A percentile compares a stretch with the other conserved stretches of the same genome.
Conservation (phyloP, 2,329 filamentous ascomycete species). For the Pyricularia grisea region DNA sequence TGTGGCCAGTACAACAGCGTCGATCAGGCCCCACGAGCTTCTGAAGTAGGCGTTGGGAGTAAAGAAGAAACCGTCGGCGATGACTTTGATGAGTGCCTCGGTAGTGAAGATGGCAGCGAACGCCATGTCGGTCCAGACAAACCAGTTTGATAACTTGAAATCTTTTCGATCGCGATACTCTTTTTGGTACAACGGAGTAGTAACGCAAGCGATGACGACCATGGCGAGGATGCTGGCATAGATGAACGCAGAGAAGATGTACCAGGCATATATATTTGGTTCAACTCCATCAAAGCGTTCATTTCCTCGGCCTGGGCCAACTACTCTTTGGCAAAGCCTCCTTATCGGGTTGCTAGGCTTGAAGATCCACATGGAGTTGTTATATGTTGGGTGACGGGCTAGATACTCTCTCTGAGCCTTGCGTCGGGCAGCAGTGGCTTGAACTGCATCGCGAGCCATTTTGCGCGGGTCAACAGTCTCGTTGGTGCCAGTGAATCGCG, state of each 20-base stretch:
- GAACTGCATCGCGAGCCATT: constrained; percentile 86
- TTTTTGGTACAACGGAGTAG: constrained; percentile 88
- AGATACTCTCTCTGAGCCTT: constrained; percentile 88
- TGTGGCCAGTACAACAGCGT: constrained; percentile 81
- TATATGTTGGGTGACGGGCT: constrained; percentile 78
- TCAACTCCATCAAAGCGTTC: constrained; percentile 84
- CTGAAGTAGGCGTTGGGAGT: constrained; percentile 96
- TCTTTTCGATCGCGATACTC: constrained; percentile 59
- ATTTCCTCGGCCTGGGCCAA: constrained; percentile 79
- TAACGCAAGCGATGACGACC: constrained; percentile 93
- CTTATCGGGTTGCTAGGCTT: constrained; percentile 68
- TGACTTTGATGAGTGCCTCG: constrained; percentile 83
- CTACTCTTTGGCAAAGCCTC: constrained; percentile 75
- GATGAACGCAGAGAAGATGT: constrained; percentile 84
- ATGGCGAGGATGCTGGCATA: constrained; percentile 93
- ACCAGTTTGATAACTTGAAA: constrained; percentile 71
- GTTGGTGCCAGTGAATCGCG: constrained; percentile 59
- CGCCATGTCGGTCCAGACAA: constrained; percentile 84
- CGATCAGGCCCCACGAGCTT: constrained; percentile 94
- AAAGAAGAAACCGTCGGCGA: constrained; percentile 93
- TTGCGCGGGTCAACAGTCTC: constrained; percentile 75
- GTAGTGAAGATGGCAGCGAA: constrained; percentile 81
- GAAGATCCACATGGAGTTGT: constrained; percentile 86
- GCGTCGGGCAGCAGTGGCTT: constrained; percentile 72
- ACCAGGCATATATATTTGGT: constrained; percentile 86